Base-by-base conservation (phyloP, 1,139 yeast genomes). In the Candida neerlandica region DNA sequence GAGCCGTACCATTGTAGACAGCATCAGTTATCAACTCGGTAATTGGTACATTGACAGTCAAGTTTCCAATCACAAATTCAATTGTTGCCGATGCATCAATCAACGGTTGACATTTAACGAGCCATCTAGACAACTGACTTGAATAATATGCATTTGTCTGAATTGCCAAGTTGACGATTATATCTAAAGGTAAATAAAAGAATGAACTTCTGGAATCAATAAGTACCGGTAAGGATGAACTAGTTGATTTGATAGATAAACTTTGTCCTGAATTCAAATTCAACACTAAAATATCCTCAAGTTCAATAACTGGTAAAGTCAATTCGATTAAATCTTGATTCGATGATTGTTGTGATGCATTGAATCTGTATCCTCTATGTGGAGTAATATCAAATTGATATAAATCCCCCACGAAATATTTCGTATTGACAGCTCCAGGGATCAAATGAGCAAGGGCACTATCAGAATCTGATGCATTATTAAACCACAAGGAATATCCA, bases 71-170 rank as follows among this genome's bases (percentile, higher is more conserved):
- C 32, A 67, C 61, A 57, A 88, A 80, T 45, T 77, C 74, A 12
- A 89, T 52, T 0, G 79, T 67, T 0, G 92, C 94, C 29, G 77
- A 66, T 3, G 67, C 60, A 18, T 56, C 47, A 16, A 55, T 34
- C 1, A 75, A 55, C 21, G 75, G 60, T n/a, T 73, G 66, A 67
- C 96, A 89, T 52, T 80, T 79, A 23, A 86, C 88, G 18, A 87
- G 63, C 96, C 96, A 89, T 21, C 78, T 56, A 19, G 70, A 72
- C 6, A 75, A 60, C 14, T 77, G 76, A 3, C 70, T 61, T 6
- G 81, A 75, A 63, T 82, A 89, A 54, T 76, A 79, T 0, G 96
- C 96, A 58, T 86, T 85, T 21, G 86, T 71, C 67, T 89, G 96
- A 16, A 86, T 73, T 0, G 96, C 94, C 39, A 89, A 66, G 57